Base-by-base conservation (phyloP, 2,329 filamentous ascomycete genomes). In the Pseudogymnoascus sp. region DNA sequence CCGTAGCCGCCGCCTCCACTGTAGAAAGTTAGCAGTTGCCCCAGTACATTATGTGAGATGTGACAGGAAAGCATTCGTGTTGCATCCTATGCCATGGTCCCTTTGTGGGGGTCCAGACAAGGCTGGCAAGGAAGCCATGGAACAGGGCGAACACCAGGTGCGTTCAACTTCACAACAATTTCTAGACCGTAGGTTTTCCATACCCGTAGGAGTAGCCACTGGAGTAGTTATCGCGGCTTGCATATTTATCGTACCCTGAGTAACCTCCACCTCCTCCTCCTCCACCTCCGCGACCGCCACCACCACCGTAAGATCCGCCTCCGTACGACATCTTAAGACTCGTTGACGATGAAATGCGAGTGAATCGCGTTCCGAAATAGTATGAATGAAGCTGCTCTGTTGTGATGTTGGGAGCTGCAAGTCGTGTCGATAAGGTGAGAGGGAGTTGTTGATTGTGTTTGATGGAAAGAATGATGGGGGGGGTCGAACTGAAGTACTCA, bases 291-390 rank as follows among this genome's bases (percentile, higher is more conserved):
- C 77, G 75, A 67, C 82, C 78, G 68, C 80, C 79, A 67, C 82
- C 78, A 68, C 80, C 79, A 66, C 79, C 82, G 69, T 84, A 75
- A 69, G 72, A 72, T 66, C 78, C 82, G 69, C 85, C 82, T 72
- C 84, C 82, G 84, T 90, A 89, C 78, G 88, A 90, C 88, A 90
- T 91, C 74, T 73, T 83, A 36, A 34, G 36, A 36, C 21, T 31
- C 23, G 40, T 62, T 53, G 61, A 31, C 34, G 28, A 38, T 37
- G 37, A 38, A 60, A 61, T 37, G 28, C 38, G 59, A 61, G 59
- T 43, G 34, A 61, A 42, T 61, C 59, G 34, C n/a, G 62, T 60
- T 61, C 18, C 36, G 23, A 49, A 40, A 42, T 60, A 7, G 18
- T 49, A 43, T 43, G 12, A 56, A 53, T 62, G 60, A 62, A 6